Base-by-base conservation (phyloP, 2,329 filamentous ascomycete species). In the Alternaria postmessia region DNA sequence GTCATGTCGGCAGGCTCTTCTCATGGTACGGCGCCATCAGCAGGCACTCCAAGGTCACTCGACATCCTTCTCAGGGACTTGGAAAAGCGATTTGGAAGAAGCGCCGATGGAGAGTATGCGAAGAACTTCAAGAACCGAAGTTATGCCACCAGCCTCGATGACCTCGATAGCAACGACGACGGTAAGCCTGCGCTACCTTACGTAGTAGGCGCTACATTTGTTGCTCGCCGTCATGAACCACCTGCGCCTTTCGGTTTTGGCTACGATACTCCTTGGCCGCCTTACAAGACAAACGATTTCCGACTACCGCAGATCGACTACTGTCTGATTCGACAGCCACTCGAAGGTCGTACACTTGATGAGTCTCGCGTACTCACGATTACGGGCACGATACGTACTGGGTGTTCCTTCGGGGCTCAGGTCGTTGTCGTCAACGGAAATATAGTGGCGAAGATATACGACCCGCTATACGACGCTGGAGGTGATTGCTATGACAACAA, bases 381-480 rank as follows among this genome's bases (percentile, higher is more conserved):
- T 43, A 61, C 54, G 7, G 30, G 22, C 3, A 20, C 7, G 1
- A 51, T 63, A 26, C 48, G 53, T 11, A 54, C 54, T 5, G 61
- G 57, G 1, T 44, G 42, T 16, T 16, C n/a, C n/a, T 42, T 20
- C 9, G 51, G 46, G 9, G 57, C 61, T 8, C 61, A 61, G 22
- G 11, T 63, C 7, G 49, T 61, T 7, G 34, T 48, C 3, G 34
- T 55, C 6, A 52, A 61, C 5, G 30, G 42, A 8, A 22, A 9
- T 11, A 22, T 54, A 28, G 57, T 61, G 7, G 57, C 61, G 4
- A 63, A 57, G 30, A 61, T 61, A 14, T 61, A 57, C 34, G 57
- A 63, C 14, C 61, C 61, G 7, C 46, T 61, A 6, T 62, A 59
- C 22, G 57, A 62, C 12, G 16, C 39, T 16, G 20, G 16, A 1